Percentiles rank a stretch among this genome's conserved stretches.
phyloP scores from a whole-genome alignment of 176 grass and related monocot species.

The Musa beccarii region DNA sequence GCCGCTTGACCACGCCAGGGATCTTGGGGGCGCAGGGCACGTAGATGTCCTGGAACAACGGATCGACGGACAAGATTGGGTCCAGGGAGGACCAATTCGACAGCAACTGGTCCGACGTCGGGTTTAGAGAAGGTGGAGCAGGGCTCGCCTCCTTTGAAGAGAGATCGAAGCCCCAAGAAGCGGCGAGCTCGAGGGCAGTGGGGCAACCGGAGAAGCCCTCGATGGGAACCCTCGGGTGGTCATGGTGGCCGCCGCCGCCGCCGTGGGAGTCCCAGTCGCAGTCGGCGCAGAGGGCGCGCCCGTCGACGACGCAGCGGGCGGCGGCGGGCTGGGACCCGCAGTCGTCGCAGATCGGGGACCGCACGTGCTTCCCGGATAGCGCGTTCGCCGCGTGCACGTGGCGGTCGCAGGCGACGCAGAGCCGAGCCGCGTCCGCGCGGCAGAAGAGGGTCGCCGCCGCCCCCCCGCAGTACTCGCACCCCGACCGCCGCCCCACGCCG shows the following conservation, averaged over 20 bases:
- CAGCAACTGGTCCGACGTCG: conserved; percentile 7
- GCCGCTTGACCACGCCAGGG: conserved; percentile 4
- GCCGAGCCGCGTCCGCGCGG: conserved; percentile 51
- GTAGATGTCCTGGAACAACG: conserved; percentile 43
- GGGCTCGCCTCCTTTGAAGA: neutral
- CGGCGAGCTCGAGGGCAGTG: conserved; percentile 44
- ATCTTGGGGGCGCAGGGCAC: conserved; percentile 51
- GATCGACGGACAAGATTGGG: conserved; percentile 36
- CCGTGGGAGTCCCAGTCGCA: conserved; percentile 8
- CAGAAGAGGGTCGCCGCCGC: conserved; percentile 56
- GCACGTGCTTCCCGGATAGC: conserved; percentile 53
- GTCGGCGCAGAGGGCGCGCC: neutral
- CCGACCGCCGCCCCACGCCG: neutral
- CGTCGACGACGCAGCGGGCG: conserved; percentile 8
- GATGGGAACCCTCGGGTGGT: conserved; percentile 11
- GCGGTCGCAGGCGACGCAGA: conserved; percentile 61
- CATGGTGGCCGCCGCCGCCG: neutral
- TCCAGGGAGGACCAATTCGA: conserved; percentile 12
- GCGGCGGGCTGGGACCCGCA: conserved; percentile 39
- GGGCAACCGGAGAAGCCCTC: conserved; percentile 63
- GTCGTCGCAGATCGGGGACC: conserved; percentile 42
- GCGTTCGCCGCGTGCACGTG: conserved; percentile 69
- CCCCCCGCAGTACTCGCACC: conserved; percentile 12
- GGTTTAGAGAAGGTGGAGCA: conserved; percentile 31
- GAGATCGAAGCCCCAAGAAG: conserved; percentile 56